These are phyloP conservation scores for Apiotrichum akiyoshidainum DNA, from an alignment of 1,284 basidiomycete genomes.

Conservation along the genomic window DNA sequence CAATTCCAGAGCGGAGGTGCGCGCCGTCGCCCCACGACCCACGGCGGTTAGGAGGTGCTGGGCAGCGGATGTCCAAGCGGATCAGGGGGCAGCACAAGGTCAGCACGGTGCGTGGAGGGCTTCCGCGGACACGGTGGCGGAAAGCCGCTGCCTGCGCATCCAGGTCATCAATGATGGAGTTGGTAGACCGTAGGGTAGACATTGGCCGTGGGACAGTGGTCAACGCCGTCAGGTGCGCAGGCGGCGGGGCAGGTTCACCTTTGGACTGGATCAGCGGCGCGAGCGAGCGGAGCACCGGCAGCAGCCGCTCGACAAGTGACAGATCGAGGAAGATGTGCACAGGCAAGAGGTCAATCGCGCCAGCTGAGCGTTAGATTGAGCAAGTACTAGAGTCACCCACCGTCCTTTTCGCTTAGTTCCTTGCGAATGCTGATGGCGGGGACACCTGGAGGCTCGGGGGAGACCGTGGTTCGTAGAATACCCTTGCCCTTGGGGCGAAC, in stretches of 20 bases:
- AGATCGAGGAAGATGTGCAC: conserved; percentile 73
- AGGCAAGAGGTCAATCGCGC: conserved; percentile 53
- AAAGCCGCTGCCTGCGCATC: conserved; percentile 8
- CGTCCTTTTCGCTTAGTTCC: conserved; percentile 13
- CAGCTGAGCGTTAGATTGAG: conserved; percentile 23
- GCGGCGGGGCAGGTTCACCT: conserved; percentile 5
- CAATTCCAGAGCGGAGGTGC: conserved; percentile 46
- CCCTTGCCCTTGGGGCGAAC: conserved; percentile 33
- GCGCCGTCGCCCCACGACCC: conserved; percentile 47
- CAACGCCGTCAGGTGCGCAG: background rate
- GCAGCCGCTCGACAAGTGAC: conserved; percentile 53
- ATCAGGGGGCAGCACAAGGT: conserved; percentile 35
- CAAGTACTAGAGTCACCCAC: conserved; percentile 15
- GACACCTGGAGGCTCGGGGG: conserved; percentile 13
- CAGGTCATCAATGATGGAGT: conserved; percentile 26
- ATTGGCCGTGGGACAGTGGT: conserved; percentile 1
- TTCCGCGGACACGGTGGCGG: background rate
- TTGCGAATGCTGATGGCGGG: conserved; percentile 27
- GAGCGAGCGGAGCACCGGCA: conserved; percentile 36
- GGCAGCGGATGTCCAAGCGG: conserved; percentile 47
- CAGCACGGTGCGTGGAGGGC: conserved; percentile 5
- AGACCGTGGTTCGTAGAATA: conserved; percentile 29
- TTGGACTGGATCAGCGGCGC: conserved; percentile 29
- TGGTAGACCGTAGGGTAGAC: background rate
- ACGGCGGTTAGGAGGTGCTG: conserved; percentile 40